Evolutionary conservation across 306 rosid species (phyloP).

Genomic region (Sophora flavescens): DNA sequence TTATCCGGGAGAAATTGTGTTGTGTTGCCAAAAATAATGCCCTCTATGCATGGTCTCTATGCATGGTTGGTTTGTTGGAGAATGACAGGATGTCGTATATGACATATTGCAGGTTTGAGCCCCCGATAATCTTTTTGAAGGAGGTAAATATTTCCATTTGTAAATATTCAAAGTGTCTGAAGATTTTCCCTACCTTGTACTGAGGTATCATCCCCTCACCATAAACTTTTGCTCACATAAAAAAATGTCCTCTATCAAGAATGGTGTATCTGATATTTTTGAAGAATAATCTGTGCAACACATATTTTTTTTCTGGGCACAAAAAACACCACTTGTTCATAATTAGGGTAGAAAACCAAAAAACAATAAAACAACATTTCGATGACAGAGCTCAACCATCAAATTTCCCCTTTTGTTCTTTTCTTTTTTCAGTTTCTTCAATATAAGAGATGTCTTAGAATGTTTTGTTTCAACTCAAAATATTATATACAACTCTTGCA

Average conservation of each 20-base stretch:
- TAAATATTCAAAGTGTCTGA: too few species aligned
- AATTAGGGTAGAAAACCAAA: not conserved
- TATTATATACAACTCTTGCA: not conserved
- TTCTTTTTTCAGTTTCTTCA: not conserved
- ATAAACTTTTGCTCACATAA: too few species aligned
- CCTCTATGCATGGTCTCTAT: not conserved
- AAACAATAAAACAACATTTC: not conserved
- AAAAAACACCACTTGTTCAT: not conserved
- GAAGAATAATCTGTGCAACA: not conserved
- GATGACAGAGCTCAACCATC: not conserved
- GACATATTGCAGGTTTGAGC: too few species aligned
- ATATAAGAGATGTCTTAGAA: not conserved
- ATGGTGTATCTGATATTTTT: constrained; percentile 17
- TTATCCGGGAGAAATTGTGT: not conserved
- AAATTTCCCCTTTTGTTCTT: not conserved
- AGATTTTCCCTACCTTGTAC: too few species aligned
- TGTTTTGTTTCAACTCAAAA: not conserved
- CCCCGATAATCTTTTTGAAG: too few species aligned
- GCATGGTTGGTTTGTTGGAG: too few species aligned
- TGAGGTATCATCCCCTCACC: too few species aligned
- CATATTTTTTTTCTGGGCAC: not conserved
- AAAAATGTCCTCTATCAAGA: not conserved
- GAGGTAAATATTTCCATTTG: too few species aligned
- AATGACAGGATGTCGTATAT: too few species aligned
- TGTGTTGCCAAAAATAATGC: not conserved